phyloP scores from a whole-genome alignment of 139 green algal species.

The Micractinium sp. region DNA sequence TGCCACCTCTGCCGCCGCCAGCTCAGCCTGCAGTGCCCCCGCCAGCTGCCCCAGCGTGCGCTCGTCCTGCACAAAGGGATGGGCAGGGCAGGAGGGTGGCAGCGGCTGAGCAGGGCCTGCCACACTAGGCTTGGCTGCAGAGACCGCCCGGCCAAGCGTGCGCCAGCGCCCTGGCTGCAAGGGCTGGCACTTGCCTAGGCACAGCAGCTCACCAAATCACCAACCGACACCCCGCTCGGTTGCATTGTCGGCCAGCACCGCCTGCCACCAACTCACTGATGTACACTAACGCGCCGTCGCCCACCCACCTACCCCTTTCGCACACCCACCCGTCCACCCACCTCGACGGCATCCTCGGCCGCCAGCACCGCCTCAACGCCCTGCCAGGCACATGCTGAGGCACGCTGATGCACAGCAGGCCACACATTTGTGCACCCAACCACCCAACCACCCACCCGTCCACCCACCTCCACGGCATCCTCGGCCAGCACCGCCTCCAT shows the following conservation, averaged over 20 bases:
- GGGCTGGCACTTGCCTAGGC: too few relatives aligned
- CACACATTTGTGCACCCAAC: neutral
- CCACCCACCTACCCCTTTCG: too few relatives aligned
- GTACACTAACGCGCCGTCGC: too few relatives aligned
- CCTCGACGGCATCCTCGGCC: neutral
- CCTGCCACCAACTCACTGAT: too few relatives aligned
- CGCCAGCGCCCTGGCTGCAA: too few relatives aligned
- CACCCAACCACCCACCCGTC: neutral
- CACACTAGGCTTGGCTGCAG: too few relatives aligned
- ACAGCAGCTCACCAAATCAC: too few relatives aligned
- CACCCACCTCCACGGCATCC: constrained; percentile 32
- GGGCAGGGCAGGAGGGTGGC: too few relatives aligned
- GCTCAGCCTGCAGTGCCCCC: neutral
- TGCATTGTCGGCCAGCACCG: too few relatives aligned
- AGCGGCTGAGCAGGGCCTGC: neutral
- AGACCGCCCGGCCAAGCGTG: too few relatives aligned
- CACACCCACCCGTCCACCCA: too few relatives aligned
- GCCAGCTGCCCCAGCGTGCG: neutral
- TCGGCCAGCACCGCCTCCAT: constrained; percentile 10
- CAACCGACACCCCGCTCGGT: too few relatives aligned
- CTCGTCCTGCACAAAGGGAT: constrained; percentile 23
- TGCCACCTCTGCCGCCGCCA: constrained; percentile 1
- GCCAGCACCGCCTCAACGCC: neutral
- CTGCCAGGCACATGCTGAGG: neutral
- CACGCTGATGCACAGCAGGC: neutral